Conservation (phyloP, 2,329 filamentous ascomycete genomes). For the Pleomassaria siparia region DNA sequence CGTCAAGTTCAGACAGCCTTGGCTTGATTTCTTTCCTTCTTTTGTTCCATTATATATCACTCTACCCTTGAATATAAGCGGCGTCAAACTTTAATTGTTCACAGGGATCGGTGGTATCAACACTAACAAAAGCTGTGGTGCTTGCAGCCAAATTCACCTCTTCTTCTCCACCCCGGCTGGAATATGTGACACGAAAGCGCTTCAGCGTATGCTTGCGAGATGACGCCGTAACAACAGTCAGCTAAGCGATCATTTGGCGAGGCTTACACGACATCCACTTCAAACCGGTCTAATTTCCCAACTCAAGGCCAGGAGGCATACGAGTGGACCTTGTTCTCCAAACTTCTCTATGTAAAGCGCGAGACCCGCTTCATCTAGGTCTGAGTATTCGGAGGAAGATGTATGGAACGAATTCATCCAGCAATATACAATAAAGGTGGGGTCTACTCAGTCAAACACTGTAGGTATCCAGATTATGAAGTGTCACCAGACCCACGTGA, state of each 20-base stretch:
- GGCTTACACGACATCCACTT: constrained; percentile 14
- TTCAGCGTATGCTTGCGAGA: constrained; percentile 18
- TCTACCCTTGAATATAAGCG: constrained; percentile 26
- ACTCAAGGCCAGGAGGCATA: neutral
- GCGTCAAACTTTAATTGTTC: constrained; percentile 16
- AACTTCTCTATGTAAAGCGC: constrained; percentile 5
- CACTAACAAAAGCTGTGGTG: constrained; percentile 14
- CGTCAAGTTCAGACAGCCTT: neutral
- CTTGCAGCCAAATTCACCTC: constrained; percentile 10
- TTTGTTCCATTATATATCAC: constrained; percentile 15
- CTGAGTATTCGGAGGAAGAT: constrained; percentile 6
- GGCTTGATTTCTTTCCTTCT: neutral
- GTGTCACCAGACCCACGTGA: constrained; percentile 15
- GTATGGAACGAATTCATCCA: constrained; percentile 7
- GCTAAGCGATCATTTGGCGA: constrained; percentile 15
- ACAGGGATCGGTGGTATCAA: constrained; percentile 24
- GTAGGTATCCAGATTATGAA: constrained; percentile 7
- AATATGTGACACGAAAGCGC: constrained; percentile 21
- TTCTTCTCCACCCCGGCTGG: constrained; percentile 8
- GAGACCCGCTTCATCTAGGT: constrained; percentile 5
- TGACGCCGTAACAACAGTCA: constrained; percentile 11
- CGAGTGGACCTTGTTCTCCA: constrained; percentile 3
- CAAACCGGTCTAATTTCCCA: constrained; percentile 11
- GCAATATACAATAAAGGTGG: constrained; percentile 14
- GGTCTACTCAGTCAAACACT: constrained; percentile 9